Conservation (phyloP, 441 rosid genomes). For the Pelargonium myrrhifolium region DNA sequence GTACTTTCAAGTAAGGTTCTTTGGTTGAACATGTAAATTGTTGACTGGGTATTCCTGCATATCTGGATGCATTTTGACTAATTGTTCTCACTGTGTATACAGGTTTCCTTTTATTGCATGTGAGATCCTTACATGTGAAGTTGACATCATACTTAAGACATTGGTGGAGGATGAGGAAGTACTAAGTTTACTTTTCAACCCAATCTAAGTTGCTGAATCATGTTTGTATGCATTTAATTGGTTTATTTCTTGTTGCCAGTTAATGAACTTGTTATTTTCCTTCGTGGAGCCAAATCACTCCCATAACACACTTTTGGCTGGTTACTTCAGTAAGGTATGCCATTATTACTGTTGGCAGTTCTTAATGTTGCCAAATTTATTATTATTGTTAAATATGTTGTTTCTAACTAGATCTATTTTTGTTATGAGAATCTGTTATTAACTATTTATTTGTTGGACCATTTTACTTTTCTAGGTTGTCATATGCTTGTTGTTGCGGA, state of each 20-base stretch:
- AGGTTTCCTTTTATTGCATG: slow-evolving; percentile 63
- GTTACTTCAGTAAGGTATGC: slow-evolving; percentile 72
- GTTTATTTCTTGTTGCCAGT: slow-evolving; percentile 33
- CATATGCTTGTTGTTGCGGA: slow-evolving; percentile 56
- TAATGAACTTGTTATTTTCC: slow-evolving; percentile 61
- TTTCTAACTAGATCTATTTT: background rate
- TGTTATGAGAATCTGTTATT: background rate
- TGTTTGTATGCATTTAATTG: slow-evolving; percentile 7
- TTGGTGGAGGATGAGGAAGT: slow-evolving; percentile 50
- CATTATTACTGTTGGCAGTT: slow-evolving; percentile 12
- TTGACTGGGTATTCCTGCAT: slow-evolving; percentile 8
- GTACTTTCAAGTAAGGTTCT: slow-evolving; percentile 47
- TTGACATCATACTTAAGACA: slow-evolving; percentile 66
- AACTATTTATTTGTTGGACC: background rate
- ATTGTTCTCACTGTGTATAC: slow-evolving; percentile 15
- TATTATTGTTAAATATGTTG: slow-evolving; percentile 9
- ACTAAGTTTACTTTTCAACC: slow-evolving; percentile 1
- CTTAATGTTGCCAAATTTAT: background rate
- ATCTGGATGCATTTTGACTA: slow-evolving; percentile 18
- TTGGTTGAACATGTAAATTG: slow-evolving; percentile 14
- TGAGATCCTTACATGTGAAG: slow-evolving; percentile 73
- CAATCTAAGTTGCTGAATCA: slow-evolving; percentile 5
- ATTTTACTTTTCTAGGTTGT: slow-evolving; percentile 43
- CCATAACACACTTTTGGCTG: slow-evolving; percentile 51
- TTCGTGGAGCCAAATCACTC: slow-evolving; percentile 47